These are phyloP conservation scores for Pyrus betulifolia DNA, from an alignment of 306 rosid species.

Conservation along the genomic window DNA sequence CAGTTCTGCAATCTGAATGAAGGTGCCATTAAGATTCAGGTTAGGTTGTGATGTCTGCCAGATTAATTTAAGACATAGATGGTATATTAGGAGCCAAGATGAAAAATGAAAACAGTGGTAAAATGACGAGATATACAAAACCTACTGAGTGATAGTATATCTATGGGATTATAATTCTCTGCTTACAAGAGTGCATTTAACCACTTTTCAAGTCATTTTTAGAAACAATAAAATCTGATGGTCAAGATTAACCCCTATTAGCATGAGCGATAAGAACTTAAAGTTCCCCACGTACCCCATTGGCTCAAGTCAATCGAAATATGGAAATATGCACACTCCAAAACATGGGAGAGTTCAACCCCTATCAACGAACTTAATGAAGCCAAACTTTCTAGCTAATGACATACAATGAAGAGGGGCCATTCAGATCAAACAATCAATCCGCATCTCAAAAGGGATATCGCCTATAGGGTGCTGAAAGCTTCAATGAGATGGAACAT, in stretches of 20 bases:
- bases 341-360: background rate
- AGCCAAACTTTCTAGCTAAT: background rate
- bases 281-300: background rate
- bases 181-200: background rate
- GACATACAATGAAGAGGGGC: background rate
- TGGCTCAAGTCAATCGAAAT: background rate
- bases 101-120: background rate
- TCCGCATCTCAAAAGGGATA: background rate
- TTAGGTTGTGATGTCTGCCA: background rate
- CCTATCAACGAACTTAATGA: background rate
- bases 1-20: constrained; percentile 71
- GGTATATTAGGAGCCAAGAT: background rate
- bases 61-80: background rate
- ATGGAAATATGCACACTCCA: background rate
- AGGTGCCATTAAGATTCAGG: constrained; percentile 12
- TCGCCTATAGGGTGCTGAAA: background rate
- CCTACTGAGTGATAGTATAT: background rate
- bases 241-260: background rate
- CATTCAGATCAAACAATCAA: background rate
- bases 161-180: background rate
- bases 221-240: background rate
- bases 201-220: background rate
- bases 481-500: background rate
- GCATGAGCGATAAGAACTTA: background rate
- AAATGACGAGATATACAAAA: background rate